Conservation (phyloP, 768 basidiomycete genomes). For the Rubroboletus satanas region DNA sequence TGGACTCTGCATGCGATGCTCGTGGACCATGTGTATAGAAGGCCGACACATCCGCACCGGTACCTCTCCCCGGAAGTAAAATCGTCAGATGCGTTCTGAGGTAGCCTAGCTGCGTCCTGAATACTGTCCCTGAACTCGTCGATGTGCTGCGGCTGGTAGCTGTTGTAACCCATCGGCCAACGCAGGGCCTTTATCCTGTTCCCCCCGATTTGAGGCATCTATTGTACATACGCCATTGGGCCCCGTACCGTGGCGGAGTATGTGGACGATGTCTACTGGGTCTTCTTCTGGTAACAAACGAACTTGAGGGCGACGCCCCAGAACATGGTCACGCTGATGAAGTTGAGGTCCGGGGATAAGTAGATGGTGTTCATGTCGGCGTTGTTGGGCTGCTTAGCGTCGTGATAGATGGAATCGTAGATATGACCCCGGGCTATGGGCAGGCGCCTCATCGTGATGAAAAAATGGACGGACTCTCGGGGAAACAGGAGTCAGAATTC, state of each 20-base stretch:
- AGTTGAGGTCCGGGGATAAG: slow-evolving; percentile 47
- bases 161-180: slow-evolving; percentile 59
- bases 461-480: slow-evolving; percentile 43
- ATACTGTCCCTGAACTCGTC: slow-evolving; percentile 48
- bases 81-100: slow-evolving; percentile 19
- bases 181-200: slow-evolving; percentile 54
- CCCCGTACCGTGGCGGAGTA: slow-evolving; percentile 57
- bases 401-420: slow-evolving; percentile 61
- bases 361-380: slow-evolving; percentile 54
- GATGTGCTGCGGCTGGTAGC: slow-evolving; percentile 43
- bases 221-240: slow-evolving; percentile 43
- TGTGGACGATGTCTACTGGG: slow-evolving; percentile 61
- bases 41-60: not conserved
- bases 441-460: not conserved
- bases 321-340: slow-evolving; percentile 63
- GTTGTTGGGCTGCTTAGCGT: slow-evolving; percentile 50
- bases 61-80: not conserved
- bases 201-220: slow-evolving; percentile 54
- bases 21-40: slow-evolving; percentile 8
- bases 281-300: slow-evolving; percentile 65
- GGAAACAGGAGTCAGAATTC: slow-evolving; percentile 71
- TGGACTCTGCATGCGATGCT: not conserved
- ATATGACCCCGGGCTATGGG: slow-evolving; percentile 20
- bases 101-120: slow-evolving; percentile 44
- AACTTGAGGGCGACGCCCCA: slow-evolving; percentile 74